Evolutionary conservation across 352 stramenopile genomes (phyloP).

Genomic region (Elongisporangium anandrum): DNA sequence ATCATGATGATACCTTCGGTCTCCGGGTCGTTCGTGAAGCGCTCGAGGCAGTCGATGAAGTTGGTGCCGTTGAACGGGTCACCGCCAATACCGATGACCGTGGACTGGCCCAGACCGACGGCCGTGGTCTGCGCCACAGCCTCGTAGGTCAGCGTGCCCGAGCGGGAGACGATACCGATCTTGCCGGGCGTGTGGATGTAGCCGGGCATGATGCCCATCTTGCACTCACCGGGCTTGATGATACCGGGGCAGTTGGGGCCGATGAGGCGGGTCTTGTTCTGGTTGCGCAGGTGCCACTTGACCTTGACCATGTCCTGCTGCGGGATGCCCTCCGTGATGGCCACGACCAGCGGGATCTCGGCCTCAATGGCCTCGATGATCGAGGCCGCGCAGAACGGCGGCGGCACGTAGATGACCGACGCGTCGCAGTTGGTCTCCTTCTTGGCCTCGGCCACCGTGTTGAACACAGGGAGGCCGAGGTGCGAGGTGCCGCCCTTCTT

Average conservation of each 20-base stretch:
- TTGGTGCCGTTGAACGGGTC: slow-evolving; percentile 99
- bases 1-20: slow-evolving; percentile 99
- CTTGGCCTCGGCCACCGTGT: slow-evolving; percentile 93
- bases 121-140: slow-evolving; percentile 98
- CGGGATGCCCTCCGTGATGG: slow-evolving; percentile 99
- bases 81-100: slow-evolving; percentile 98
- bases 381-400: slow-evolving; percentile 95
- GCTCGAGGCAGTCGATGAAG: slow-evolving; percentile 99
- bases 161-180: slow-evolving; percentile 98
- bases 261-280: slow-evolving; percentile 96
- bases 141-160: slow-evolving; percentile 99
- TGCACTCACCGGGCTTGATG: slow-evolving; percentile 99
- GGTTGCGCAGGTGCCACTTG: slow-evolving; percentile 93
- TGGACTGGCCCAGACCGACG: slow-evolving; percentile 96
- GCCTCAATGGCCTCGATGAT: slow-evolving; percentile 99
- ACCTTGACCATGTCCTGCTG: slow-evolving; percentile 99
- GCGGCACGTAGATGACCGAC: slow-evolving; percentile 99
- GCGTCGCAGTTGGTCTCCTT: slow-evolving; percentile 90
- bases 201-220: slow-evolving; percentile 99
- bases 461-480: slow-evolving; percentile 98
- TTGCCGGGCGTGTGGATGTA: slow-evolving; percentile 99
- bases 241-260: slow-evolving; percentile 99
- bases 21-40: slow-evolving; percentile 99
- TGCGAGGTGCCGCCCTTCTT: slow-evolving; percentile 98
- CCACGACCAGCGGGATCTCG: slow-evolving; percentile 95